These are phyloP conservation scores for Pseudogymnoascus sp. DNA, from an alignment of 2,329 filamentous ascomycete species.

Conservation along the genomic window DNA sequence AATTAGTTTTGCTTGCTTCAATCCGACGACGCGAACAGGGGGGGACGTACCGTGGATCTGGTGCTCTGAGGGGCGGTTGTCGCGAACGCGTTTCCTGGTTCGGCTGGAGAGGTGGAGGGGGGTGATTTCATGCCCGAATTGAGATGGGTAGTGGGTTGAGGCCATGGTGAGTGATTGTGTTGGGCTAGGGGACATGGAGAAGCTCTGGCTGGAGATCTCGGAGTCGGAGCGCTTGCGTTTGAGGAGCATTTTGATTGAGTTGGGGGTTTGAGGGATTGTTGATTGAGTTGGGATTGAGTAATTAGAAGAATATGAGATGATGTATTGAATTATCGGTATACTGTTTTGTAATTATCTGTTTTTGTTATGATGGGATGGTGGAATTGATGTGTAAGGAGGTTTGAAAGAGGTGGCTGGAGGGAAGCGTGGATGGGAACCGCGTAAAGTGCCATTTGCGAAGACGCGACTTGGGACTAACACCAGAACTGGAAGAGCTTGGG, in stretches of 20 bases:
- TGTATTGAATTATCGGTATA: background rate
- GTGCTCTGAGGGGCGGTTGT: slow-evolving; percentile 49
- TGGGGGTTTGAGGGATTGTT: background rate
- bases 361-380: background rate
- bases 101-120: slow-evolving; percentile 45
- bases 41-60: slow-evolving; percentile 45
- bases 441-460: slow-evolving; percentile 6
- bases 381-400: background rate
- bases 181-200: slow-evolving; percentile 33
- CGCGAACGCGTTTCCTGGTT: slow-evolving; percentile 53
- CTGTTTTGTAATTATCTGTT: background rate
- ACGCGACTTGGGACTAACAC: slow-evolving; percentile 2
- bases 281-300: background rate
- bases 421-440: background rate
- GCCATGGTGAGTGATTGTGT: background rate
- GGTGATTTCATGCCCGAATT: slow-evolving; percentile 25
- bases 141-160: slow-evolving; percentile 11
- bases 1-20: slow-evolving; percentile 14
- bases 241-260: slow-evolving; percentile 37
- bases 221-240: slow-evolving; percentile 59
- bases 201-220: slow-evolving; percentile 41
- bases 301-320: background rate
- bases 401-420: background rate
- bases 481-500: background rate
- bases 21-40: slow-evolving; percentile 2